phyloP scores from a whole-genome alignment of 2,329 filamentous ascomycete genomes.

The Stagonosporopsis chrysanthemi region DNA sequence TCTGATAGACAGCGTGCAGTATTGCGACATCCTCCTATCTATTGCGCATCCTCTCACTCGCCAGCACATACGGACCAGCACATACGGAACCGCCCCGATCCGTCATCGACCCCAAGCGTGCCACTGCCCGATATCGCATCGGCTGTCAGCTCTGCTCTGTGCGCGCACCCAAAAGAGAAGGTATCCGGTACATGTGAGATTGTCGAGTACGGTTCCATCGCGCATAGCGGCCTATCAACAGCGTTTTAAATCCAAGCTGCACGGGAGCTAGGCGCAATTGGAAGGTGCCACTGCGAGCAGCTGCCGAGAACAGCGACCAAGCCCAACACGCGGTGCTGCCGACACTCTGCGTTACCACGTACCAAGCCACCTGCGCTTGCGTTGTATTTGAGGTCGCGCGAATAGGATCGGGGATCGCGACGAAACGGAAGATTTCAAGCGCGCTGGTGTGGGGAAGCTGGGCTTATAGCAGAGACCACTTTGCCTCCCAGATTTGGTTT shows the following conservation, averaged over 20 bases:
- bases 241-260: conserved; percentile 19
- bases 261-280: conserved; percentile 31
- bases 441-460: conserved; percentile 11
- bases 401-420: conserved; percentile 5
- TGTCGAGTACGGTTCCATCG: conserved; percentile 26
- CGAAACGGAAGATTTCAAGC: conserved; percentile 10
- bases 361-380: conserved; percentile 14
- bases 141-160: conserved; percentile 7
- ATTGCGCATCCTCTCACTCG: conserved; percentile 8
- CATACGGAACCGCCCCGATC: not conserved
- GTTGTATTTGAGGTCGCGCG: conserved; percentile 17
- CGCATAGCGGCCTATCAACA: conserved; percentile 27
- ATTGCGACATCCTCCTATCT: conserved; percentile 19
- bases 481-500: conserved; percentile 2
- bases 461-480: conserved; percentile 2
- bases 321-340: conserved; percentile 15
- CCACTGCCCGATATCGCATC: conserved; percentile 31
- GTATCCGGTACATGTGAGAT: conserved; percentile 18
- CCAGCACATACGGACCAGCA: not conserved
- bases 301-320: conserved; percentile 27
- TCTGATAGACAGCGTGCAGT: conserved; percentile 8
- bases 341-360: conserved; percentile 18
- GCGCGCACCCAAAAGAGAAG: conserved; percentile 19
- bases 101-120: not conserved
- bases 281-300: conserved; percentile 40